Percentiles rank a stretch among this genome's conserved stretches.
phyloP scores from a whole-genome alignment of 306 rosid genomes.

The Sicyos baderoa region DNA sequence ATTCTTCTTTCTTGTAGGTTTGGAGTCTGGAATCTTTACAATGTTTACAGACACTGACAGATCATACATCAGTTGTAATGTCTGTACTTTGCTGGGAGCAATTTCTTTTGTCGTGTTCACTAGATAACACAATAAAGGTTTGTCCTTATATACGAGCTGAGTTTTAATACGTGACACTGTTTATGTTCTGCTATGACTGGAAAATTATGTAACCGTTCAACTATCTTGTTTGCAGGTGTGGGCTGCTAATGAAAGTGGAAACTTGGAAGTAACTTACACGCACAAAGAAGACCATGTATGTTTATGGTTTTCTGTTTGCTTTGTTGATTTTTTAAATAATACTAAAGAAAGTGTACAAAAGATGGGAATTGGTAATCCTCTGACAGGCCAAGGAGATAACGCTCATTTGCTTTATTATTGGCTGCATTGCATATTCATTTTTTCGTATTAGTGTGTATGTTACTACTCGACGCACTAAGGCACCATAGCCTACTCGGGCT shows the following conservation, averaged over 20 bases:
- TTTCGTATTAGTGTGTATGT: background rate
- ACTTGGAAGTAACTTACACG: constrained; percentile 81
- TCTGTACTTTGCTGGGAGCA: constrained; percentile 98
- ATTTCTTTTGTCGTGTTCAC: constrained; percentile 77
- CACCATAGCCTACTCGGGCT: too few relatives aligned
- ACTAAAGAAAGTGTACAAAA: background rate
- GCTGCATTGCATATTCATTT: background rate
- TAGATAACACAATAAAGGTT: constrained; percentile 87
- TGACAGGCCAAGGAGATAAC: background rate
- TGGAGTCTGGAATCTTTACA: constrained; percentile 91
- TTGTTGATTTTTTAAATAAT: background rate
- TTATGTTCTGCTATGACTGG: background rate
- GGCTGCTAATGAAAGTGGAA: constrained; percentile 81
- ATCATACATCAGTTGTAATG: constrained; percentile 87
- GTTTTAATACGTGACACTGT: background rate
- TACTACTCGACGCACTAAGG: too few relatives aligned
- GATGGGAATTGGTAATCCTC: background rate
- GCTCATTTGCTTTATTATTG: background rate
- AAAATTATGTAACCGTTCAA: constrained; percentile 3
- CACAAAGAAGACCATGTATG: constrained; percentile 83
- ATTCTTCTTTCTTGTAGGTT: constrained; percentile 45
- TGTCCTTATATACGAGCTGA: constrained; percentile 17
- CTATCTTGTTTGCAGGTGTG: constrained; percentile 53
- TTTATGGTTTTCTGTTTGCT: constrained; percentile 6
- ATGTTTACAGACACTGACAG: constrained; percentile 79